Conservation (phyloP, 140 eudicot species). For the Flaveria floridana region DNA sequence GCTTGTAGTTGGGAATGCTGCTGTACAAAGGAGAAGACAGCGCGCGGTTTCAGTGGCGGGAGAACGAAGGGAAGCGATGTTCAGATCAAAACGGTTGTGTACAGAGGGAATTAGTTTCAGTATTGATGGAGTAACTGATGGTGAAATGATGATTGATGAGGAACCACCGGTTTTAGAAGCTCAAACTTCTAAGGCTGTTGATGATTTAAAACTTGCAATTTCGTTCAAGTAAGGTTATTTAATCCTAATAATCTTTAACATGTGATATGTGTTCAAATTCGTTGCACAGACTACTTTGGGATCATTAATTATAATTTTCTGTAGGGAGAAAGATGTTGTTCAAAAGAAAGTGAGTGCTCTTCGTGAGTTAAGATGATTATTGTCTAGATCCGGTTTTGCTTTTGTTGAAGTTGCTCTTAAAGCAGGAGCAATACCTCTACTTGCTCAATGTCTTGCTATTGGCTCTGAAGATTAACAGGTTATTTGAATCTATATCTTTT, state of each 20-base stretch:
- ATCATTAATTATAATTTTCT: neutral
- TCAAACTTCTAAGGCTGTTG: constrained; percentile 66
- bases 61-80: constrained; percentile 82
- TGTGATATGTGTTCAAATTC: neutral
- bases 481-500: neutral
- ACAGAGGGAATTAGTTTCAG: constrained; percentile 52
- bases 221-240: constrained; percentile 53
- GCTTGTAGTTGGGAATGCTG: constrained; percentile 77
- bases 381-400: constrained; percentile 84
- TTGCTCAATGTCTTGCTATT: constrained; percentile 84
- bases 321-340: constrained; percentile 66
- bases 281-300: neutral
- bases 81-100: constrained; percentile 75
- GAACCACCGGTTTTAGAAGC: constrained; percentile 70
- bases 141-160: constrained; percentile 71
- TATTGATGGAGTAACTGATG: constrained; percentile 36
- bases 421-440: constrained; percentile 70
- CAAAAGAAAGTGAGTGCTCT: constrained; percentile 67
- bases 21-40: constrained; percentile 75
- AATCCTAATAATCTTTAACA: neutral
- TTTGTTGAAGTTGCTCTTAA: constrained; percentile 82
- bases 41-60: constrained; percentile 67
- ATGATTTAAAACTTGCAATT: constrained; percentile 59
- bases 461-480: constrained; percentile 98
- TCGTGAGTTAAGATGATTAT: constrained; percentile 70